Evolutionary conservation across 1,284 basidiomycete species (phyloP).

Genomic region (Malassezia furfur): DNA sequence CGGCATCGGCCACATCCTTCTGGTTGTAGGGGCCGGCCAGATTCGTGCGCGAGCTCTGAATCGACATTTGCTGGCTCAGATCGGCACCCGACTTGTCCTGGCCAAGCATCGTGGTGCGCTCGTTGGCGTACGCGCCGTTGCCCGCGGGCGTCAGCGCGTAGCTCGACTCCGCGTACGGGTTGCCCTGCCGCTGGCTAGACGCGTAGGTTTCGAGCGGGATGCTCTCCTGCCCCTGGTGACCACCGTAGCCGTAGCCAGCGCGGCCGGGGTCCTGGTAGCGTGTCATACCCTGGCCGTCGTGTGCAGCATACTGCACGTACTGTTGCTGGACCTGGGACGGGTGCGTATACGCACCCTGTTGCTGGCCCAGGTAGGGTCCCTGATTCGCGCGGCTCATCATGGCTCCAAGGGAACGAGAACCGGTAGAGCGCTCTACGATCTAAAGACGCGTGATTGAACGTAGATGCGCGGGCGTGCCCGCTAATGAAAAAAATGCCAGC

Average conservation of each 20-base stretch:
- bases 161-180: background rate
- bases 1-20: background rate
- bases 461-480: no score
- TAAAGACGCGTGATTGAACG: no score
- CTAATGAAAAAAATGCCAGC: no score
- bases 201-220: background rate
- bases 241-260: background rate
- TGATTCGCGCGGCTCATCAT: constrained; percentile 3
- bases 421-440: background rate
- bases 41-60: background rate
- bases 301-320: background rate
- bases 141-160: background rate
- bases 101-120: background rate
- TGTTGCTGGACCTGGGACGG: background rate
- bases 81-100: background rate
- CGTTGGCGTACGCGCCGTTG: background rate
- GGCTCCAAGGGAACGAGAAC: background rate
- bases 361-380: constrained; percentile 1
- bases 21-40: background rate
- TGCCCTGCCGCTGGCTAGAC: background rate
- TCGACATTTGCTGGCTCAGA: background rate
- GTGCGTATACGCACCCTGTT: background rate
- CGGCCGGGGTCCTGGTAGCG: background rate
- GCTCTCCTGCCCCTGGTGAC: background rate
- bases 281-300: background rate